Evolutionary conservation across 2,329 filamentous ascomycete species (phyloP).

Genomic region (Gremmenia infestans): DNA sequence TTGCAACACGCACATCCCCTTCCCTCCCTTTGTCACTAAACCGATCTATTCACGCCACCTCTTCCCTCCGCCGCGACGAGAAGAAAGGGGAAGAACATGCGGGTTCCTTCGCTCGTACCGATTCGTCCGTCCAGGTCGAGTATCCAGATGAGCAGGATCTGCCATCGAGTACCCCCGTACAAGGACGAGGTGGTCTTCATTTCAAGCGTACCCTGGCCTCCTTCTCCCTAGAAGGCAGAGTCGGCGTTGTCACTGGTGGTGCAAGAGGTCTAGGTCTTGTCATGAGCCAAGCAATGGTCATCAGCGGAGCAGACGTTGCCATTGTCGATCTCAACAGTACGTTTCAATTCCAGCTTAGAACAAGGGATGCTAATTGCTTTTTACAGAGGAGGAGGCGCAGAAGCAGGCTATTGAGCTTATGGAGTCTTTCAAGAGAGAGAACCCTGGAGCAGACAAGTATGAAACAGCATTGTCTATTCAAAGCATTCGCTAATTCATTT

Average conservation of each 20-base stretch:
- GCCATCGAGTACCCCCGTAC: conserved; percentile 64
- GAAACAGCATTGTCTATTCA: conserved; percentile 17
- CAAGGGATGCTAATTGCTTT: conserved; percentile 12
- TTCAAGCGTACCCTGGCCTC: conserved; percentile 79
- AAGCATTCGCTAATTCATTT: conserved; percentile 4
- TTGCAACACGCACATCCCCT: conserved; percentile 14
- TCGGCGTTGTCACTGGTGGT: conserved; percentile 83
- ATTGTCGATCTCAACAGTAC: conserved; percentile 90
- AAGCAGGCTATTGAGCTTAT: conserved; percentile 70
- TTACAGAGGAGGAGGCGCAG: conserved; percentile 73
- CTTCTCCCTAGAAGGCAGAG: conserved; percentile 81
- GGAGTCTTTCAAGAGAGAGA: conserved; percentile 71
- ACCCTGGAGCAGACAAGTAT: conserved; percentile 67
- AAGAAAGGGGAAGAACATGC: conserved; percentile 24
- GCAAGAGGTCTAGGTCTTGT: conserved; percentile 84
- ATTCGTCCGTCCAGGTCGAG: conserved; percentile 70
- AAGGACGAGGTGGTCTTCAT: conserved; percentile 73
- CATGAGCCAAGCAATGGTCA: conserved; percentile 87
- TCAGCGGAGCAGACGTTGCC: conserved; percentile 81
- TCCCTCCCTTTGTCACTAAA: conserved; percentile 4
- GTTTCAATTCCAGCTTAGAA: conserved; percentile 30
- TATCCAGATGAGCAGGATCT: conserved; percentile 72
- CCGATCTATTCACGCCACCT: conserved; percentile 21
- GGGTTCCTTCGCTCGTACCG: conserved; percentile 64
- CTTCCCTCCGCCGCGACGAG: conserved; percentile 14